Evolutionary conservation across 768 basidiomycete species (phyloP).

Genomic region (Pleurotus sapidus): DNA sequence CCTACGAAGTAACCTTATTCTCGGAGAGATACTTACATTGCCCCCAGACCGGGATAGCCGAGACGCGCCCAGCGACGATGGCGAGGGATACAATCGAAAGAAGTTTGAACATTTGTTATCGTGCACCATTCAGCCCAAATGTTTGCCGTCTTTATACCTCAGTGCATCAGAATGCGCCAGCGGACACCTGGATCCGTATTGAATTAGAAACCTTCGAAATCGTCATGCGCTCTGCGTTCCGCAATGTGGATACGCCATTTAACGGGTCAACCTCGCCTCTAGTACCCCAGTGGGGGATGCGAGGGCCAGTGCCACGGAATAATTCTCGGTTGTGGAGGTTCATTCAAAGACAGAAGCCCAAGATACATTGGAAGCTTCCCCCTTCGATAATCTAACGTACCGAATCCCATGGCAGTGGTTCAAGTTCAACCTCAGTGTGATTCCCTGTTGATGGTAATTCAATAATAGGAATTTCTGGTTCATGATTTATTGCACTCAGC

Average conservation of each 20-base stretch:
- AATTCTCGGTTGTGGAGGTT: not conserved
- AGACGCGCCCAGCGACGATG: conserved; percentile 15
- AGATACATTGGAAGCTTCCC: too few relatives aligned
- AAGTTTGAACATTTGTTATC: conserved; percentile 19
- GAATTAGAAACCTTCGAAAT: too few relatives aligned
- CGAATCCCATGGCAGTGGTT: too few relatives aligned
- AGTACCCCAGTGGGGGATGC: not conserved
- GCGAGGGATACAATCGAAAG: conserved; percentile 22
- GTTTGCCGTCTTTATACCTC: not conserved
- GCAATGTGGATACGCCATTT: not conserved
- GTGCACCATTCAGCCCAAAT: not conserved
- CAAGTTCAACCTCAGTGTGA: too few relatives aligned
- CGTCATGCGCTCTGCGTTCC: not conserved
- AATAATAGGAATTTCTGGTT: too few relatives aligned
- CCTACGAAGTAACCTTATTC: not conserved
- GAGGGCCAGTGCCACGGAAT: conserved; percentile 1
- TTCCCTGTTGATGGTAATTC: too few relatives aligned
- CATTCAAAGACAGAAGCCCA: not conserved
- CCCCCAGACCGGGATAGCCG: conserved; percentile 25
- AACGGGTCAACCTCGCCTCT: conserved; percentile 4
- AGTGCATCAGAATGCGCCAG: not conserved
- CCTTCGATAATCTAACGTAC: too few relatives aligned
- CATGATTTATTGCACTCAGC: too few relatives aligned
- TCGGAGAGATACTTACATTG: conserved; percentile 22
- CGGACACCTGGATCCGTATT: not conserved